Evolutionary conservation across 140 eudicot genomes (phyloP).

Genomic region (Senecio squalidus): DNA sequence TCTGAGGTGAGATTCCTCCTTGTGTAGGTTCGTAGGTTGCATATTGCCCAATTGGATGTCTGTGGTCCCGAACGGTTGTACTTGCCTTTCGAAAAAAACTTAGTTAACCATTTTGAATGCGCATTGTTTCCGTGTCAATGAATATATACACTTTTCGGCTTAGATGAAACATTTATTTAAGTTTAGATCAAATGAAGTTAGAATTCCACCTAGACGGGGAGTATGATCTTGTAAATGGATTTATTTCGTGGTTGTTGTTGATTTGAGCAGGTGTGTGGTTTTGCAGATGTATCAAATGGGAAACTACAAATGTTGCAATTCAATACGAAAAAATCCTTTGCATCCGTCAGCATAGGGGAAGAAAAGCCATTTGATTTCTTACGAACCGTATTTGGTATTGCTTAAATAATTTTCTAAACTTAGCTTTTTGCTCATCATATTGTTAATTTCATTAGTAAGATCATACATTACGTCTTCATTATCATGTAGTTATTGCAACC

Average conservation of each 20-base stretch:
- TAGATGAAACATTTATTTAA: neutral
- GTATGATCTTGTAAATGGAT: conserved; percentile 15
- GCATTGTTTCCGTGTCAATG: neutral
- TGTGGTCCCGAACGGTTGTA: too few species aligned
- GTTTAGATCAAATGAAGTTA: neutral
- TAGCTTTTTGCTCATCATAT: too few species aligned
- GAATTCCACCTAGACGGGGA: neutral
- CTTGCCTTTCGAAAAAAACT: too few species aligned
- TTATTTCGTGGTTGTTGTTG: conserved; percentile 30
- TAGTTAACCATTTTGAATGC: too few species aligned
- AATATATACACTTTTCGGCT: neutral
- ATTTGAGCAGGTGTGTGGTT: conserved; percentile 46
- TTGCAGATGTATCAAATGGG: conserved; percentile 65
- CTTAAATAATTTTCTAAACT: conserved; percentile 1
- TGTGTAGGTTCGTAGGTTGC: too few species aligned
- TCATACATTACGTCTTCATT: neutral
- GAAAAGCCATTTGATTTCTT: conserved; percentile 89
- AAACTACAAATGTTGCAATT: conserved; percentile 45
- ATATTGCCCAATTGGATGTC: too few species aligned
- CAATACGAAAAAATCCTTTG: conserved; percentile 54
- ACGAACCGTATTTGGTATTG: conserved; percentile 73
- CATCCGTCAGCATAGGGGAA: conserved; percentile 71
- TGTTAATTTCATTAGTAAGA: neutral
- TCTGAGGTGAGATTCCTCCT: too few species aligned
- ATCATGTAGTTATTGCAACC: neutral